These are phyloP conservation scores for Fonsecaea erecta DNA, from an alignment of 2,329 filamentous ascomycete species.

Conservation along the genomic window DNA sequence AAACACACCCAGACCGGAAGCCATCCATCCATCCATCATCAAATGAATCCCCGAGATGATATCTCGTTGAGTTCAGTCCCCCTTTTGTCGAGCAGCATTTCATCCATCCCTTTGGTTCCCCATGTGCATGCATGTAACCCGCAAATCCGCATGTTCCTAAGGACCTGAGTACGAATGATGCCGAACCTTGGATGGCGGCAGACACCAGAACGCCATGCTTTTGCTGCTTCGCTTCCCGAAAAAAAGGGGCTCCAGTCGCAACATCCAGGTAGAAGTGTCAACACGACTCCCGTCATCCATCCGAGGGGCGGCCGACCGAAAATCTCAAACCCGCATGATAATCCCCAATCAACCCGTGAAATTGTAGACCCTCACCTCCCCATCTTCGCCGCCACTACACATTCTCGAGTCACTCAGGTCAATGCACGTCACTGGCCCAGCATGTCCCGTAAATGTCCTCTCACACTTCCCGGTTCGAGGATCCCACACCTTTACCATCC, in stretches of 20 bases:
- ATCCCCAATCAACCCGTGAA: constrained; percentile 55
- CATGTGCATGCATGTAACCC: background rate
- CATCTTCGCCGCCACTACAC: constrained; percentile 91
- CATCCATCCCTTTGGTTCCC: background rate
- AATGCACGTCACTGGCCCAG: constrained; percentile 89
- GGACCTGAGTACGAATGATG: background rate
- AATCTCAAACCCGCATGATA: background rate
- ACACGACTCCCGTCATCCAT: too few relatives aligned
- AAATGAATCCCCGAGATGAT: background rate
- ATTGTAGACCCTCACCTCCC: constrained; percentile 83
- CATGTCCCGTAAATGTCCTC: constrained; percentile 87
- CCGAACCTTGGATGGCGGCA: background rate
- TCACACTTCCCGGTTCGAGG: constrained; percentile 89
- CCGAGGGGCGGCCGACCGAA: too few relatives aligned
- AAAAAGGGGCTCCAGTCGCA: background rate
- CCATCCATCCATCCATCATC: too few relatives aligned
- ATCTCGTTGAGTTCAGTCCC: background rate
- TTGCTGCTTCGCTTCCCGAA: background rate
- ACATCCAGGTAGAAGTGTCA: background rate
- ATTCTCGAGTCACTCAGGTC: constrained; percentile 87
- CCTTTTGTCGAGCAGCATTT: background rate
- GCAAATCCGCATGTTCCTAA: background rate
- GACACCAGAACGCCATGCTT: background rate
- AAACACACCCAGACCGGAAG: too few relatives aligned
- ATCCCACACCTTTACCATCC: constrained; percentile 96